These are phyloP conservation scores for Plantago coronopus DNA, from an alignment of 305 asterid species.

Conservation along the genomic window DNA sequence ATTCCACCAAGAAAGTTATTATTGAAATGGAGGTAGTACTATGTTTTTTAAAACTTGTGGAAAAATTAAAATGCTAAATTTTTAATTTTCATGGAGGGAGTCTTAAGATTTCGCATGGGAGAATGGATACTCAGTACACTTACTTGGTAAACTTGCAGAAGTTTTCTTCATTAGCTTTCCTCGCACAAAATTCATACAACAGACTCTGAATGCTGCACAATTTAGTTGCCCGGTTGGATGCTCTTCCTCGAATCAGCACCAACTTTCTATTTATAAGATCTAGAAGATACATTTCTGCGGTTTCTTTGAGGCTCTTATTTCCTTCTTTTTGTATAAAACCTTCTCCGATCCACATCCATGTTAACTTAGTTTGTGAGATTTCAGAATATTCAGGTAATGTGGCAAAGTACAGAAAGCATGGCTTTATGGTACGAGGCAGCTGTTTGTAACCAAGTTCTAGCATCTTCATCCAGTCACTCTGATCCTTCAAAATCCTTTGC, in stretches of 20 bases:
- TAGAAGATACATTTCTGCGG: slow-evolving; percentile 11
- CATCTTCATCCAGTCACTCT: slow-evolving; percentile 7
- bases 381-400: slow-evolving; percentile 24
- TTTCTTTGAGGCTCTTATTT: slow-evolving; percentile 5
- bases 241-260: slow-evolving; percentile 18
- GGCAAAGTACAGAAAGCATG: slow-evolving; percentile 40
- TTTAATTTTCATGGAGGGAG: too few species aligned
- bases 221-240: background rate
- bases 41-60: too few species aligned
- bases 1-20: too few species aligned
- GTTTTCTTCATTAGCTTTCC: background rate
- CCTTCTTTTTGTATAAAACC: slow-evolving; percentile 17
- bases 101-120: background rate
- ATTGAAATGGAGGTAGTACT: too few species aligned
- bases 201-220: slow-evolving; percentile 6
- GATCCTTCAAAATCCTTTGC: background rate
- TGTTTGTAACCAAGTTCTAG: slow-evolving; percentile 27
- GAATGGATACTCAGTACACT: background rate
- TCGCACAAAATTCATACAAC: background rate
- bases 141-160: slow-evolving; percentile 2
- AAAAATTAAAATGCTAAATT: too few species aligned
- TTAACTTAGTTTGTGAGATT: slow-evolving; percentile 14
- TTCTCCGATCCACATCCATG: slow-evolving; percentile 25
- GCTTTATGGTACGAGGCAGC: slow-evolving; percentile 16
- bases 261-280: slow-evolving; percentile 19